Evolutionary conservation across 2,329 filamentous ascomycete genomes (phyloP).

Genomic region (Diaporthe velutina): DNA sequence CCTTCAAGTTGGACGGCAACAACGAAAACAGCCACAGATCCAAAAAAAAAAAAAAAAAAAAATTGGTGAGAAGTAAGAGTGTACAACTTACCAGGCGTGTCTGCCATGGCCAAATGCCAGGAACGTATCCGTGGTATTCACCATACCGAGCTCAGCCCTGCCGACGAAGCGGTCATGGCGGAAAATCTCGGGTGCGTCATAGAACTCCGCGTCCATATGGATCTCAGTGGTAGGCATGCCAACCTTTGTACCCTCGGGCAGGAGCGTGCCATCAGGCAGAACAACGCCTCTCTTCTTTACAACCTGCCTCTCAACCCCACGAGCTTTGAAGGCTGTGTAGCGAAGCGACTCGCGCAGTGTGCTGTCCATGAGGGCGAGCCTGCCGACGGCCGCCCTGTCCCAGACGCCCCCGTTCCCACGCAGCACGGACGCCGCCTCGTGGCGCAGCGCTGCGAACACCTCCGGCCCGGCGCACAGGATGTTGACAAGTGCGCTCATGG

Average conservation of each 20-base stretch:
- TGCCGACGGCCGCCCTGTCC: slow-evolving; percentile 51
- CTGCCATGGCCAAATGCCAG: slow-evolving; percentile 21
- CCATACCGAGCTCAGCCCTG: slow-evolving; percentile 17
- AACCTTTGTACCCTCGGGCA: slow-evolving; percentile 53
- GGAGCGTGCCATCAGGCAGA: slow-evolving; percentile 49
- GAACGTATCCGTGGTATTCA: slow-evolving; percentile 1
- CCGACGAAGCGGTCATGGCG: slow-evolving; percentile 54
- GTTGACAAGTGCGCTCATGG: not conserved
- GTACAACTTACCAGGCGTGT: slow-evolving; percentile 8
- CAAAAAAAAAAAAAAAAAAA: not conserved
- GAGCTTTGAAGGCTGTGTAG: slow-evolving; percentile 53
- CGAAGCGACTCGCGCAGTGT: slow-evolving; percentile 57
- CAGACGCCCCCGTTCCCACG: slow-evolving; percentile 39
- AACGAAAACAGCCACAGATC: too few relatives aligned
- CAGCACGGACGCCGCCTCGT: not conserved
- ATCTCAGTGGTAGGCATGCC: slow-evolving; percentile 51
- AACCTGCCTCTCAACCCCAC: slow-evolving; percentile 53
- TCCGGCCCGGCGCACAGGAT: not conserved
- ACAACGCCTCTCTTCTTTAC: slow-evolving; percentile 48
- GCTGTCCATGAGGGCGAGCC: slow-evolving; percentile 54
- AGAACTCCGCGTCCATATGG: slow-evolving; percentile 49
- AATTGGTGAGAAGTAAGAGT: not conserved
- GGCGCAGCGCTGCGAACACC: not conserved
- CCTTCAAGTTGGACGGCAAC: not conserved
- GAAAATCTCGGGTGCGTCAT: slow-evolving; percentile 44